Evolutionary conservation across 176 grass and related monocot genomes (phyloP).

Genomic region (Cenchrus fungigraminus): DNA sequence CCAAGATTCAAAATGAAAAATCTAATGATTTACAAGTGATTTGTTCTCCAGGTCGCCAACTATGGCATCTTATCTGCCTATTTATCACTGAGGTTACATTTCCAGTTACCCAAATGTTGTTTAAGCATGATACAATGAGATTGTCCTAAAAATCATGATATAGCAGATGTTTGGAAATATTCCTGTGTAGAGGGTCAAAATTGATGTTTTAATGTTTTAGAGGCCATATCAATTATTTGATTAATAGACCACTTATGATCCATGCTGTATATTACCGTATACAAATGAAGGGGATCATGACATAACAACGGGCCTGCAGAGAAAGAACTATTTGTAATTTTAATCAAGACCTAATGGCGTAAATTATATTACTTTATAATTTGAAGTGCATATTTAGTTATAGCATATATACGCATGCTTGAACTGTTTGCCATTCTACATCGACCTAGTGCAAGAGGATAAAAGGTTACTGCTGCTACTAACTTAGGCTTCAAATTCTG

Average conservation of each 20-base stretch:
- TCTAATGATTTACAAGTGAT: not conserved
- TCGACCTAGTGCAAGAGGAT: not conserved
- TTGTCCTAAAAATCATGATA: not conserved
- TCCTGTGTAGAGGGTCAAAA: not conserved
- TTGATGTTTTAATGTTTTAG: not conserved
- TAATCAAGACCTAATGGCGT: not conserved
- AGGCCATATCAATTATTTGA: not conserved
- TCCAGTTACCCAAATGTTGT: not conserved
- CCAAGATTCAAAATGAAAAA: slow-evolving; percentile 5
- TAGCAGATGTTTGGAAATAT: not conserved
- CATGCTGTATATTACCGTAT: not conserved
- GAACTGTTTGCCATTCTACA: not conserved
- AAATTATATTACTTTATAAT: not conserved
- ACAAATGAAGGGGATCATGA: not conserved
- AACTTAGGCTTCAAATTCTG: not conserved
- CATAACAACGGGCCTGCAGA: not conserved
- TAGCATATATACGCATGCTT: not conserved
- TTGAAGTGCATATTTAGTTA: not conserved
- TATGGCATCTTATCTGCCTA: not conserved
- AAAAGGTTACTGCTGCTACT: not conserved
- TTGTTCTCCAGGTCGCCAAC: not conserved
- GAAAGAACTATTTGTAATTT: not conserved
- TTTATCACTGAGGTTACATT: not conserved
- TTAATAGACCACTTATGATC: not conserved
- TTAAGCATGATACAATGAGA: not conserved